phyloP scores from a whole-genome alignment of 2,329 filamentous ascomycete genomes.

The Beauveria caledonica region DNA sequence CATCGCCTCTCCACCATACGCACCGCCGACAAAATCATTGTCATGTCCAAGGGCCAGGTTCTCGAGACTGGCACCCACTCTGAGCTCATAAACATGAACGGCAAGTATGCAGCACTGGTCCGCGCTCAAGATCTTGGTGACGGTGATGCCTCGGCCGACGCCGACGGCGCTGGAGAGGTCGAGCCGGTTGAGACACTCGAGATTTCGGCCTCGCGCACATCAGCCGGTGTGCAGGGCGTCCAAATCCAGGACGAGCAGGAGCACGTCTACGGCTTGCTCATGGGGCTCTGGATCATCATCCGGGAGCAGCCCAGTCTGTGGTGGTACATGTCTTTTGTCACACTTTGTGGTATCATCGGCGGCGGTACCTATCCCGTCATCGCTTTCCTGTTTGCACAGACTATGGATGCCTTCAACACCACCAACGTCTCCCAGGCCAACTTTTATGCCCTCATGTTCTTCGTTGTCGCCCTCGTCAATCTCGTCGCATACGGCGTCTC shows the following conservation, averaged over 20 bases:
- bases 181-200: slow-evolving; percentile 23
- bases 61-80: slow-evolving; percentile 57
- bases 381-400: slow-evolving; percentile 31
- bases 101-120: slow-evolving; percentile 46
- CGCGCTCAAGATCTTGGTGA: slow-evolving; percentile 31
- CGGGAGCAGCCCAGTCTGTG: slow-evolving; percentile 24
- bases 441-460: slow-evolving; percentile 50
- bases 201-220: slow-evolving; percentile 15
- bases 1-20: slow-evolving; percentile 51
- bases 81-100: slow-evolving; percentile 38
- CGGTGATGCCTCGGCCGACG: slow-evolving; percentile 12
- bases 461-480: slow-evolving; percentile 40
- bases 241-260: slow-evolving; percentile 10
- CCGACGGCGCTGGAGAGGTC: slow-evolving; percentile 15
- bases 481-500: slow-evolving; percentile 33
- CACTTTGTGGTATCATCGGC: slow-evolving; percentile 20
- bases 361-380: slow-evolving; percentile 32
- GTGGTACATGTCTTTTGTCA: slow-evolving; percentile 15
- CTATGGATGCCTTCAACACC: slow-evolving; percentile 30
- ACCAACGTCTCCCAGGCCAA: slow-evolving; percentile 31
- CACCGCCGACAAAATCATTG: slow-evolving; percentile 57
- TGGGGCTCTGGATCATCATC: slow-evolving; percentile 23
- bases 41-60: slow-evolving; percentile 50
- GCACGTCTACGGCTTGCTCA: slow-evolving; percentile 18
- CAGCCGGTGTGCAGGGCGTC: slow-evolving; percentile 13